Conservation (phyloP, 352 stramenopile genomes). For the Stephanocyclus meneghinianus region DNA sequence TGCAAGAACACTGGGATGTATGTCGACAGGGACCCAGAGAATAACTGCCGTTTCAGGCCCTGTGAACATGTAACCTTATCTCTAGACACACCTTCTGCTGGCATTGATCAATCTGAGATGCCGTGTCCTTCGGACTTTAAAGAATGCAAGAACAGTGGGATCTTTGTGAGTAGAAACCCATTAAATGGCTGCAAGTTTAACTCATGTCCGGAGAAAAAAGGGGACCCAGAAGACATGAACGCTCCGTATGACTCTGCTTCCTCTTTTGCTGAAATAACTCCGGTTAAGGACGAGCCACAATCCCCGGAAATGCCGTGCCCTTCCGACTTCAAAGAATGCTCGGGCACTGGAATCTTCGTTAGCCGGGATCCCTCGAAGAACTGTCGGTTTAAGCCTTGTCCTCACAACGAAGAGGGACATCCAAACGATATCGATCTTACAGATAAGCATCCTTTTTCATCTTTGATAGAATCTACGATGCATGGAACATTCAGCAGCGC, state of each 20-base stretch:
- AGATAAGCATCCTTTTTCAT: conserved; percentile 3
- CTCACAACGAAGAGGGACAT: neutral
- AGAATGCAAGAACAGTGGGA: conserved; percentile 19
- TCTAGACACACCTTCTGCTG: neutral
- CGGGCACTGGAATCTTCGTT: neutral
- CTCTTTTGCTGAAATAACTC: no score
- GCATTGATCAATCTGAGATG: neutral
- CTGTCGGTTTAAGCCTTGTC: conserved; percentile 18
- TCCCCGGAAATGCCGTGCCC: conserved; percentile 2
- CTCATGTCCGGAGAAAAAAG: conserved; percentile 12
- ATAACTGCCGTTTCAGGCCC: conserved; percentile 12
- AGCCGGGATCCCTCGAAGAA: conserved; percentile 14
- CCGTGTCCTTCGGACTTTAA: conserved; percentile 22
- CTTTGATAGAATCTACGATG: neutral
- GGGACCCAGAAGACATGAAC: neutral
- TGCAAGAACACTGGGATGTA: neutral
- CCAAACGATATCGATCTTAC: neutral
- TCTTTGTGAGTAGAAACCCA: conserved; percentile 25
- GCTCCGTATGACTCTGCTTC: neutral
- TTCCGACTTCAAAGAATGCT: conserved; percentile 1
- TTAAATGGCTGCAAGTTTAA: conserved; percentile 14
- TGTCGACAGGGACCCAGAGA: neutral
- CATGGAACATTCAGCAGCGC: neutral
- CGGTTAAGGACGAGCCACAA: conserved; percentile 1
- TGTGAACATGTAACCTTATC: neutral